phyloP scores from a whole-genome alignment of 164 flowering plant species.

The Umbilicus rupestris region DNA sequence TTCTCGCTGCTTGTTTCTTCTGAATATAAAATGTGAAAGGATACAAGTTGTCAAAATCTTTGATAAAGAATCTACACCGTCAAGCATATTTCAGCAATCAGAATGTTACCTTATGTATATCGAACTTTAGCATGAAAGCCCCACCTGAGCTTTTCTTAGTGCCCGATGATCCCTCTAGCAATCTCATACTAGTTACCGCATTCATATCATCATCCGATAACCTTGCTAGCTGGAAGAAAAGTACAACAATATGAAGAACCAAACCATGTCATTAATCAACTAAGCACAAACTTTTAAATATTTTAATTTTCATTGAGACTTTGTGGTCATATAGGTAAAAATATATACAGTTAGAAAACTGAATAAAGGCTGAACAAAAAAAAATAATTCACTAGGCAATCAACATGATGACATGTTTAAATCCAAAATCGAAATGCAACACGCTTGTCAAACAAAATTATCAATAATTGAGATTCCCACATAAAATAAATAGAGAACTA shows the following conservation, averaged over 20 bases:
- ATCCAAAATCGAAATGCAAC: background rate
- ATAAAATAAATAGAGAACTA: background rate
- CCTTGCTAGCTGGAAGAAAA: conserved; percentile 55
- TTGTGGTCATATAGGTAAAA: background rate
- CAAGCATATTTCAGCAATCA: background rate
- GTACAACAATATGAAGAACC: background rate
- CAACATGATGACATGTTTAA: background rate
- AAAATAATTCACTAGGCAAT: background rate
- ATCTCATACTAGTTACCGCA: conserved; percentile 68
- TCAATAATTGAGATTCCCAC: background rate
- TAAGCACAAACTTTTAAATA: background rate
- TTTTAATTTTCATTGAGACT: background rate
- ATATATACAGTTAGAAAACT: background rate
- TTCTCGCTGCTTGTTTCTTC: conserved; percentile 71
- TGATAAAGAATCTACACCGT: background rate
- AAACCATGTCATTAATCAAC: background rate
- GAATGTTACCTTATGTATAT: conserved; percentile 60
- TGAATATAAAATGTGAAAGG: conserved; percentile 18
- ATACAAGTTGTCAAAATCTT: background rate
- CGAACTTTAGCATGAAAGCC: conserved; percentile 79
- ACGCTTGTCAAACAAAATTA: background rate
- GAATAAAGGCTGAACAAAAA: background rate
- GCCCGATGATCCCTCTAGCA: conserved; percentile 52
- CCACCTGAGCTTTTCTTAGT: conserved; percentile 51
- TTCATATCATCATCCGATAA: conserved; percentile 73